Evolutionary conservation across 2,329 filamentous ascomycete genomes (phyloP), one percentile per base, ranked within the genome.

Genomic region (Apiospora rasikravindrae): DNA sequence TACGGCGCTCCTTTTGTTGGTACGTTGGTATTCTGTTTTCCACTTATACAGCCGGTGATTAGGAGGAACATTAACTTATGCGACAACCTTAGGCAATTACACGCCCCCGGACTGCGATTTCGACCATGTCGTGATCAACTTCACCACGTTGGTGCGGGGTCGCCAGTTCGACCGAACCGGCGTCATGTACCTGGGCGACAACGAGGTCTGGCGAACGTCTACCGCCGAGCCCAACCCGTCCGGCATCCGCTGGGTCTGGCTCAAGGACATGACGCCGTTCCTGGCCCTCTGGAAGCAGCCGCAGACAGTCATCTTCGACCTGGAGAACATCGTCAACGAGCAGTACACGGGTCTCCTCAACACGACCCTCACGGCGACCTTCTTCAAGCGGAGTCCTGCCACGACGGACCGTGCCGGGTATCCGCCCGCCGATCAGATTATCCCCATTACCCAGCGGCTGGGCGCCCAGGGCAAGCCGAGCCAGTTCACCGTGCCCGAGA

Each of bases 171-270:
- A 97, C 79, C 88, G 94, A 51, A 86, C 96, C 11, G 94, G 90
- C 4, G 81, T 92, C 44, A 91, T 96, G 87, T 96, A 92, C 77
- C 85, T 96, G 49, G 90, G 90, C 53, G 92, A 96, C 79, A 90
- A 89, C 13, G 94, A 97, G 80, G 87, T 97, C n/a, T 96, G 93
- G 86, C 87, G 94, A 33, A 95, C 93, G 1, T 95, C 93, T 6
- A 97, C 94, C 0, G 93, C 94, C 4, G 93, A 97, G 82, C 93
- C 94, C 1, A 94, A 90, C 0, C 75, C 77, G 4, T 77, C 83
- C 5, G 94, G 93, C 8, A 95, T 96, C 74, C 83, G 87, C 64
- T 96, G 93, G 92, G 90, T 88, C 0, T 94, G 94, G 78, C 84
- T 91, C 71, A 96, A 96, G 81, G 93, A 97, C 79, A 90, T 95